Evolutionary conservation across 1,284 basidiomycete species (phyloP), one percentile per base, ranked within the genome.

Genomic region (Cryptococcus neoformans): DNA sequence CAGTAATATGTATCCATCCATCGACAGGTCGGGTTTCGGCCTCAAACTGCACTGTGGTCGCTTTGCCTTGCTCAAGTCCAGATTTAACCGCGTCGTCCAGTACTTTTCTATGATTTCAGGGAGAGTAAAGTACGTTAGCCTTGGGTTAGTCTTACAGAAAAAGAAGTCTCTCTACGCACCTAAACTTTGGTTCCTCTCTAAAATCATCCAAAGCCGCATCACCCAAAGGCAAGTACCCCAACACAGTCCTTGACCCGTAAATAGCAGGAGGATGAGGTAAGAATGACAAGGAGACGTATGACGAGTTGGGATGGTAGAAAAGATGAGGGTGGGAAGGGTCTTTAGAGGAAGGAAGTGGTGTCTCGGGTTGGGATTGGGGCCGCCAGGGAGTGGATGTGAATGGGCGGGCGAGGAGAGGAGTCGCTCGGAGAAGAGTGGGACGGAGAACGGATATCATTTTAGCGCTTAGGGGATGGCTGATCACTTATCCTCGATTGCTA

Each of bases 1-100:
- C 75, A 0, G 69, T 72, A 51, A 78, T 68, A 53, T 75, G 72
- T 47, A 78, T 74, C 56, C 70, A 77, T 28, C 77, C 77, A 54
- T 78, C 76, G 14, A 62, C 64, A 1, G 73, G 73, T 55, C 76
- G 45, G 16, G 64, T 67, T 12, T 65, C 54, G 7, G 76, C 76
- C 61, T 77, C 75, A 42, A 69, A 73, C 14, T 56, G 60, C 9
- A 76, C 64, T 7, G 59, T 63, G 44, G 60, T 52, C 12, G 60
- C 60, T 42, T 57, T 62, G 2, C 63, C 65, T 4, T 51, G 12
- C 35, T 49, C 56, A 8, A 73, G 46, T 1, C 62, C 67, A 2
- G 60, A 54, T 54, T 65, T 62, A 37, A 75, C 64, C 3, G 64
- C 58, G 6, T 48, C 50, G 39, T 71, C 62, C 16, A 75, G 51